These are phyloP conservation scores for Pichia sp. DNA, from an alignment of 1,139 yeast species.

Conservation along the genomic window DNA sequence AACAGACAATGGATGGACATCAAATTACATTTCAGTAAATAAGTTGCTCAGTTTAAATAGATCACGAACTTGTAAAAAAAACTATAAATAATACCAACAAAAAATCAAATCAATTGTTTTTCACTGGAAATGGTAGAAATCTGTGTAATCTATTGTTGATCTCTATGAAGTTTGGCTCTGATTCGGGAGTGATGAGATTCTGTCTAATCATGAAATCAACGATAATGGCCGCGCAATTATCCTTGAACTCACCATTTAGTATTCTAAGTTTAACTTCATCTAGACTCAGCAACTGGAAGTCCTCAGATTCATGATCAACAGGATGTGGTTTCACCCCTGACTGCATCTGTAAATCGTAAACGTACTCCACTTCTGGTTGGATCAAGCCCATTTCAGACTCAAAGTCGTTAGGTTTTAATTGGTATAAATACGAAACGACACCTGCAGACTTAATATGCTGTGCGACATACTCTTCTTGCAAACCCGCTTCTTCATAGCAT, in stretches of 20 bases:
- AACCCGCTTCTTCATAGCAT: constrained; percentile 85
- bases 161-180: constrained; percentile 56
- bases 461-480: constrained; percentile 45
- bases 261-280: constrained; percentile 49
- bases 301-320: constrained; percentile 80
- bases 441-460: constrained; percentile 48
- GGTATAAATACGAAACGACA: constrained; percentile 59
- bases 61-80: neutral
- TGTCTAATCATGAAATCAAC: constrained; percentile 82
- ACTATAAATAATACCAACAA: neutral
- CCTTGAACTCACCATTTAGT: constrained; percentile 61
- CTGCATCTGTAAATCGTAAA: constrained; percentile 63
- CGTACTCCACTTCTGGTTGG: constrained; percentile 85
- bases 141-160: constrained; percentile 60
- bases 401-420: constrained; percentile 23
- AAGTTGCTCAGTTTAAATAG: neutral
- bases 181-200: constrained; percentile 38
- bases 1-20: constrained; percentile 80
- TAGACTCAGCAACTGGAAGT: constrained; percentile 55
- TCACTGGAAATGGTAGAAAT: constrained; percentile 59
- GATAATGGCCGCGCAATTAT: constrained; percentile 76
- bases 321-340: constrained; percentile 54
- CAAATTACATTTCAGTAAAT: constrained; percentile 74
- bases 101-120: constrained; percentile 4
- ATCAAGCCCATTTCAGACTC: constrained; percentile 43